These are phyloP conservation scores for Candida ovalis DNA, from an alignment of 805 yeast species.

Conservation along the genomic window DNA sequence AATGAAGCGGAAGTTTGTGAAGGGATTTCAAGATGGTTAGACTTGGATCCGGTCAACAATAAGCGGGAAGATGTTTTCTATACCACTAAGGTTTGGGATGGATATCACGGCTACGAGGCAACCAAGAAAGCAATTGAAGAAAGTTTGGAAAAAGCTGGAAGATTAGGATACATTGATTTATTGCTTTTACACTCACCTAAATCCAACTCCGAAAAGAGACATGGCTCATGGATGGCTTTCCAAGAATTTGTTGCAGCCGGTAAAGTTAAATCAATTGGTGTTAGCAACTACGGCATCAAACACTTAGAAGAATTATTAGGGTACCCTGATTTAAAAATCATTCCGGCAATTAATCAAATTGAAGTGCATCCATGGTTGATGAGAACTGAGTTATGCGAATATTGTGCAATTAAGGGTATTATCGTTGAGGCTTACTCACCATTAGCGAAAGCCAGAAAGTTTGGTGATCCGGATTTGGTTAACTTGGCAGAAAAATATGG, in stretches of 20 bases:
- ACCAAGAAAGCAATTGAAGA: conserved; percentile 40
- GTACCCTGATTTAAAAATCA: conserved; percentile 40
- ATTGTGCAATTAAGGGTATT: conserved; percentile 42
- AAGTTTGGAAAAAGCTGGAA: conserved; percentile 39
- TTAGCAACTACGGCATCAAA: conserved; percentile 58
- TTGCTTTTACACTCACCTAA: conserved; percentile 53
- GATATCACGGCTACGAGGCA: conserved; percentile 32
- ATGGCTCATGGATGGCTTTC: conserved; percentile 51
- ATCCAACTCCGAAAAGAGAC: conserved; percentile 37
- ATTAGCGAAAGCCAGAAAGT: conserved; percentile 49
- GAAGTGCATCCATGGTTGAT: conserved; percentile 50
- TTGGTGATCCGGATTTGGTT: conserved; percentile 41
- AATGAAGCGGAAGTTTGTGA: conserved; percentile 61
- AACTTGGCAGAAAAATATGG: conserved; percentile 46
- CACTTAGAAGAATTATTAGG: conserved; percentile 52
- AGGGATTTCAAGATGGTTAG: conserved; percentile 48
- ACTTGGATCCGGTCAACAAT: conserved; percentile 20
- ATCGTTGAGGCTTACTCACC: conserved; percentile 62
- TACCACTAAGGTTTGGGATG: conserved; percentile 37
- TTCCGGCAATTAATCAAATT: conserved; percentile 48
- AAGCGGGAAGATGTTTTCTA: conserved; percentile 37
- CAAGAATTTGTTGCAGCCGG: conserved; percentile 54
- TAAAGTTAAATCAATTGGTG: conserved; percentile 51
- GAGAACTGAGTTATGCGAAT: conserved; percentile 42
- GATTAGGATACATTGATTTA: conserved; percentile 50